Conservation (phyloP, 106 monocot species). For the Dioscorea dumetorum region DNA sequence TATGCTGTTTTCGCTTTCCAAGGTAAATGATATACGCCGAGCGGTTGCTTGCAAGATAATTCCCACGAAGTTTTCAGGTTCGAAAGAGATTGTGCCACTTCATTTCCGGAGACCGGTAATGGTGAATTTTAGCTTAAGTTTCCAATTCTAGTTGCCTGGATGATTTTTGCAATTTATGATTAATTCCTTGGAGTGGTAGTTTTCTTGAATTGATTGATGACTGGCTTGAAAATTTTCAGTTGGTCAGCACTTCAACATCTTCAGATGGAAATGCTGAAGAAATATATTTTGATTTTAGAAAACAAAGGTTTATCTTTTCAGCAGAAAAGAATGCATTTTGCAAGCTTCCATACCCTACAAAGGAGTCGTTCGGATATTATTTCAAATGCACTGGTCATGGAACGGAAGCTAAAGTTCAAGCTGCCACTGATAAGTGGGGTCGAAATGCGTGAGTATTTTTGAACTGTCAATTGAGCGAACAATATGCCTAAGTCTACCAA, state of each 20-base stretch:
- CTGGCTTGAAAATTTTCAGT: conserved; percentile 22
- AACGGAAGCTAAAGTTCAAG: conserved; percentile 77
- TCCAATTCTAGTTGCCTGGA: too few species aligned
- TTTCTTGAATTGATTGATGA: too few species aligned
- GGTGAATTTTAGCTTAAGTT: neutral
- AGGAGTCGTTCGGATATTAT: conserved; percentile 87
- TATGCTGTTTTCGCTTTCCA: neutral
- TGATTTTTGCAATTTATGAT: too few species aligned
- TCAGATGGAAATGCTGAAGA: conserved; percentile 47
- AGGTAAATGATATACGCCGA: conserved; percentile 58
- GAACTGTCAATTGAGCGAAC: neutral
- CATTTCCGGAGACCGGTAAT: conserved; percentile 46
- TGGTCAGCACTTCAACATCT: conserved; percentile 41
- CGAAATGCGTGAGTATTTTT: conserved; percentile 70
- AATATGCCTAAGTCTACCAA: too few species aligned
- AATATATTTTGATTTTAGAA: conserved; percentile 97
- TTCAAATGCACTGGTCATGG: conserved; percentile 85
- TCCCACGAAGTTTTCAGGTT: conserved; percentile 89
- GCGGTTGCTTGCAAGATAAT: conserved; percentile 78
- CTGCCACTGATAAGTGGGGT: conserved; percentile 89
- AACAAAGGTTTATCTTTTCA: conserved; percentile 80
- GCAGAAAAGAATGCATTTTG: conserved; percentile 59
- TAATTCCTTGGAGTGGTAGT: too few species aligned
- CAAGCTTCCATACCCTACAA: conserved; percentile 90
- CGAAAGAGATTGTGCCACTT: conserved; percentile 82